Base-by-base conservation (phyloP, 495 filamentous ascomycete species). In the Penicillium chermesinum region DNA sequence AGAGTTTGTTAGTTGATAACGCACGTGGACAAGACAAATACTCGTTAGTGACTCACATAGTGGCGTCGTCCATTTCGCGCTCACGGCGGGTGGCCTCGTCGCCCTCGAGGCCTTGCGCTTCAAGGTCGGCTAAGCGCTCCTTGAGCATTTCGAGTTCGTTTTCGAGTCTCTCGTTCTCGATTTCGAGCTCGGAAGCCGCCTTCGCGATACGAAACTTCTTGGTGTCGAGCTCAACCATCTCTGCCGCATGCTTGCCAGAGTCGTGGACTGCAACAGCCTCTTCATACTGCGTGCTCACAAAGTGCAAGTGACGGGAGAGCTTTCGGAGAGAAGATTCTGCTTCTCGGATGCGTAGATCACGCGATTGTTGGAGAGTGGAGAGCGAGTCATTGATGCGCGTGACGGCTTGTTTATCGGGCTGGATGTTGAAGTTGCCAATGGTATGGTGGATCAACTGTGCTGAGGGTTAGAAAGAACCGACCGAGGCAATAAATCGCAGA, bases 171-270 rank as follows among this genome's bases (percentile, higher is more conserved):
- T 96, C 91, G 21, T 86, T 84, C 64, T 96, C 91, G 62, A 91
- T 90, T 71, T 98, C 93, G 2, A 91, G 70, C 57, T 96, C 93
- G 1, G 81, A 82, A 0, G 85, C 88, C 8, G 84, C 79, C 67
- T 98, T 98, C 6, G 93, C 93, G 46, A 88, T 80, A 44, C 89
- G 86, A 66, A 97, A 98, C 66, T 96, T 97, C 61, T 95, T 86
- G 6, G 88, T 90, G 69, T 94, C 89, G 43, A 94, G 81, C 38
- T 86, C 82, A 40, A 90, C 78, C 41, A 95, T 91, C 53, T 87
- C 79, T 43, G 76, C 78, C 17, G 89, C 88, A 65, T 96, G 90
- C 45, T 80, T 81, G 46, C 82, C 77, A 6, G 84, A 78, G 45
- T 85, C 85, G 70, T 93, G 86, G 0, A 79, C 71, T 1, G 79